phyloP scores from a whole-genome alignment of 768 basidiomycete species.

The Hypholoma fasciculare region DNA sequence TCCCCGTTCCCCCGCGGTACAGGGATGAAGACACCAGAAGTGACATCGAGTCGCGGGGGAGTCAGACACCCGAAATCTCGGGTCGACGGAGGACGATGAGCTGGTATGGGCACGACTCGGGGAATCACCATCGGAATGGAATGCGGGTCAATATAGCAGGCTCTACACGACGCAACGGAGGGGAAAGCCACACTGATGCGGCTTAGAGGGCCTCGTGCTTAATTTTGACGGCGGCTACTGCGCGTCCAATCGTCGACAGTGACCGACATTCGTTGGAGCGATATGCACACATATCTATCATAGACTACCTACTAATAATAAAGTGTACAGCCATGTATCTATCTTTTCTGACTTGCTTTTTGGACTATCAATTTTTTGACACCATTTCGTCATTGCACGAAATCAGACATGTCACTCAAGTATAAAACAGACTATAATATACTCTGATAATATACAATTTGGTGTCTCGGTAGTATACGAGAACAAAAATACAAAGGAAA shows the following conservation, averaged over 20 bases:
- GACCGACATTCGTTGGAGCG: too few species aligned
- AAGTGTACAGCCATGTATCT: too few species aligned
- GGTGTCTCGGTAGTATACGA: constrained; percentile 33
- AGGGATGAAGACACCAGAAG: background rate
- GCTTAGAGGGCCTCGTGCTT: background rate
- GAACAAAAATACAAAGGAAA: constrained; percentile 32
- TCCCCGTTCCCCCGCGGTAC: background rate
- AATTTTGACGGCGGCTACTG: too few species aligned
- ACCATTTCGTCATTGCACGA: too few species aligned
- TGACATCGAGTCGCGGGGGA: background rate
- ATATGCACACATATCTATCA: too few species aligned
- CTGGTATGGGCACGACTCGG: background rate
- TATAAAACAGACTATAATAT: constrained; percentile 27
- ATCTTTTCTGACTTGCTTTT: too few species aligned
- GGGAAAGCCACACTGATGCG: background rate
- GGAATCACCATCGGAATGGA: background rate
- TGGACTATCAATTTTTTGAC: too few species aligned
- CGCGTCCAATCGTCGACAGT: too few species aligned
- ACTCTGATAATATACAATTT: constrained; percentile 38
- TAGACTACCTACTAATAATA: too few species aligned
- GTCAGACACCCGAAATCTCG: background rate
- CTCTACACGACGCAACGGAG: background rate
- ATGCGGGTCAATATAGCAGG: too few species aligned
- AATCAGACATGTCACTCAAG: too few species aligned
- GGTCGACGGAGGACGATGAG: background rate